These are phyloP conservation scores for Monilinia laxa DNA, from an alignment of 2,329 filamentous ascomycete species.

Conservation along the genomic window DNA sequence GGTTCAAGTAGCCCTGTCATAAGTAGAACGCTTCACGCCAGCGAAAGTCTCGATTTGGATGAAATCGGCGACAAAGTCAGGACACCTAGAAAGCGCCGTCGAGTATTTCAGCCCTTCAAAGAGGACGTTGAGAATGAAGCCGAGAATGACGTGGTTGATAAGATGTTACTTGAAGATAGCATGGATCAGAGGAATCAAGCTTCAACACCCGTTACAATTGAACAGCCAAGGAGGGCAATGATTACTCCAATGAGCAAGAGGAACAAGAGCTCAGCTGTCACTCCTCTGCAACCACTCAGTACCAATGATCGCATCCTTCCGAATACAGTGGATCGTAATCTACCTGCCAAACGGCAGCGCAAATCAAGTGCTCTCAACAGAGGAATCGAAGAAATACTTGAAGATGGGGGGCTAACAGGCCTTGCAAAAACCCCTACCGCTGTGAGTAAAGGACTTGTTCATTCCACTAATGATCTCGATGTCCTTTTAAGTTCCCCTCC, in stretches of 20 bases:
- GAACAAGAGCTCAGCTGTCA: constrained; percentile 12
- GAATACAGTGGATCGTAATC: constrained; percentile 28
- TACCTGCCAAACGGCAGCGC: constrained; percentile 28
- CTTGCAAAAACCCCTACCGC: neutral
- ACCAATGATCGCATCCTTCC: constrained; percentile 36
- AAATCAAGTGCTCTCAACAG: constrained; percentile 24
- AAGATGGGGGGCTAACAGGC: constrained; percentile 32
- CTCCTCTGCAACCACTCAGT: constrained; percentile 34
- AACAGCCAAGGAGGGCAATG: constrained; percentile 2
- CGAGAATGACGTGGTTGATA: constrained; percentile 1
- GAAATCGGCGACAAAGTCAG: constrained; percentile 41
- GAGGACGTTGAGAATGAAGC: neutral
- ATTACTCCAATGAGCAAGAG: constrained; percentile 23
- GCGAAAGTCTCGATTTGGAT: constrained; percentile 42
- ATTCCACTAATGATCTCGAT: constrained; percentile 20
- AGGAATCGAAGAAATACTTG: constrained; percentile 29
- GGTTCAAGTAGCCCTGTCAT: constrained; percentile 37
- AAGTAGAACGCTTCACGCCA: constrained; percentile 24
- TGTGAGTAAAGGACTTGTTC: neutral
- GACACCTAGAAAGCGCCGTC: constrained; percentile 40
- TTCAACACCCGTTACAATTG: neutral
- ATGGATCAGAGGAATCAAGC: constrained; percentile 4
- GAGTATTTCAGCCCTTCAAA: neutral
- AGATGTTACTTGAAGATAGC: constrained; percentile 16
- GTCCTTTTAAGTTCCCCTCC: constrained; percentile 26